Percentiles rank a stretch among this genome's conserved stretches.
These are phyloP conservation scores for Peniophora sp. DNA, from an alignment of 1,284 basidiomycete species.

Conservation along the genomic window DNA sequence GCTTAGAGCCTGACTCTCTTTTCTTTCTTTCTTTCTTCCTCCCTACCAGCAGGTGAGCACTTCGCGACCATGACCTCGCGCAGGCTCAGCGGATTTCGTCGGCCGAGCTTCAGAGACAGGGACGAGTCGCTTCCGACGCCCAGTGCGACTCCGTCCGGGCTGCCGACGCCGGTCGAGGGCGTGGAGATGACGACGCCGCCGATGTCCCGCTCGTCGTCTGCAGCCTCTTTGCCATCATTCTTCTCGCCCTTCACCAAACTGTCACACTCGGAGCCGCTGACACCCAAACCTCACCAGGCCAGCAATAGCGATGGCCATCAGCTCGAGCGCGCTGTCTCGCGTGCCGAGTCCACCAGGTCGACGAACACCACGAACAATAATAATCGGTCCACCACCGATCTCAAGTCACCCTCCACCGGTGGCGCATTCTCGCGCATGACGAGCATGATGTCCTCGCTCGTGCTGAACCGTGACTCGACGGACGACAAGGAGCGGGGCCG, in stretches of 20 bases:
- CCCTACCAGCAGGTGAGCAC: constrained; percentile 7
- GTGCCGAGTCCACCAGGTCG: background rate
- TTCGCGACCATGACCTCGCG: constrained; percentile 14
- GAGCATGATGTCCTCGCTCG: constrained; percentile 40
- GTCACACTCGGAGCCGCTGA: no score
- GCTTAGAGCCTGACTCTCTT: constrained; percentile 1
- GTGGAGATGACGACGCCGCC: constrained; percentile 18
- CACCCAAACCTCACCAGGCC: no score
- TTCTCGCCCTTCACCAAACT: constrained; percentile 7
- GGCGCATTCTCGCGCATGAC: background rate
- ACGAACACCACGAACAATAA: background rate
- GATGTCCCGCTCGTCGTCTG: constrained; percentile 12
- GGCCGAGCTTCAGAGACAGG: constrained; percentile 13
- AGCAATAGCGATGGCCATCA: background rate
- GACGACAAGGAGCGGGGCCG: constrained; percentile 47
- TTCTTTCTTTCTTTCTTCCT: constrained; percentile 4
- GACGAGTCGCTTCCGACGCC: constrained; percentile 8
- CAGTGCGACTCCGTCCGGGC: constrained; percentile 10
- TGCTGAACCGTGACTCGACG: constrained; percentile 42
- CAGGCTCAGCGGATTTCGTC: constrained; percentile 22
- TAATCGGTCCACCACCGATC: no score
- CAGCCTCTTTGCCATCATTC: constrained; percentile 11
- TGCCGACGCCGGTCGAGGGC: constrained; percentile 26
- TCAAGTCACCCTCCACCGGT: no score
- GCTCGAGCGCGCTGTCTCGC: background rate